phyloP scores from a whole-genome alignment of 176 grass and related monocot genomes.

The Zoysia pacifica region DNA sequence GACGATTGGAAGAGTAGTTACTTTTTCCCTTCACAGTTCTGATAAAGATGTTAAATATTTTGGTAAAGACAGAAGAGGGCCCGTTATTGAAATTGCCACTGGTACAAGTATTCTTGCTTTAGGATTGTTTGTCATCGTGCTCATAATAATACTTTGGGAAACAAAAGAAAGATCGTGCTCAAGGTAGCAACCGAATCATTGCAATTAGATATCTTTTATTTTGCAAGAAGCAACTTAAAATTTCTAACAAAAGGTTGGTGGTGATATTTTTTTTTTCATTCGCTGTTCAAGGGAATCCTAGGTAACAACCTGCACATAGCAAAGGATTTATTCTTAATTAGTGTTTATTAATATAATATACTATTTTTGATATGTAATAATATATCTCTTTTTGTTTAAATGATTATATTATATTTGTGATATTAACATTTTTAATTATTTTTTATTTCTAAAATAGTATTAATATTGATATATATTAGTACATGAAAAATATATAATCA shows the following conservation, averaged over 20 bases:
- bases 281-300: no score
- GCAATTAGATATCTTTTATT: not conserved
- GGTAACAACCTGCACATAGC: no score
- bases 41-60: not conserved
- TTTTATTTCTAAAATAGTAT: no score
- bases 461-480: no score
- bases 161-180: not conserved
- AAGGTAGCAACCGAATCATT: not conserved
- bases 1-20: no score
- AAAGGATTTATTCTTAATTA: no score
- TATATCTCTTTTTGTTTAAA: no score
- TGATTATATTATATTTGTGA: no score
- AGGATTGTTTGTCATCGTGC: not conserved
- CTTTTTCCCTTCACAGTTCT: not conserved
- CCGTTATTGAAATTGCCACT: not conserved
- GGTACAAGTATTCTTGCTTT: not conserved
- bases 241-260: not conserved
- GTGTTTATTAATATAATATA: no score
- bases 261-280: not conserved
- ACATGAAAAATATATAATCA: no score
- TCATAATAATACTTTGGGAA: not conserved
- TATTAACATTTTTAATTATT: no score
- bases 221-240: not conserved
- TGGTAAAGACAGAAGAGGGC: not conserved
- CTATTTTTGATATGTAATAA: no score